phyloP scores from a whole-genome alignment of 2,329 filamentous ascomycete genomes.

The Endothia cerciana region DNA sequence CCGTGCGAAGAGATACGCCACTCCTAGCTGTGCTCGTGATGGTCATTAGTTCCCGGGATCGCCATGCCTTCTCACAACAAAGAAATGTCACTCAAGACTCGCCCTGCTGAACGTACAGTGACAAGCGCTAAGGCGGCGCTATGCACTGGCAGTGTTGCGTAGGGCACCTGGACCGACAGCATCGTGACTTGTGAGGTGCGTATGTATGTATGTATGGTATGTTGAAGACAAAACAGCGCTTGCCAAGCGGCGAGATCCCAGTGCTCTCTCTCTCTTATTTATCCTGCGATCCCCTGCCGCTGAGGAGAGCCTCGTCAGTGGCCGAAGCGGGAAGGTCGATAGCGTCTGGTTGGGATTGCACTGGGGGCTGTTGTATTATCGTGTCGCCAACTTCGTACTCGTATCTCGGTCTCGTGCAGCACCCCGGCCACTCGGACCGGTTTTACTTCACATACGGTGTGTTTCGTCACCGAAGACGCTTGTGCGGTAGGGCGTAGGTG shows the following conservation, averaged over 20 bases:
- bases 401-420: conserved; percentile 2
- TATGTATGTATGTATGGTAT: neutral
- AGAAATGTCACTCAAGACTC: neutral
- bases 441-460: neutral
- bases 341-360: neutral
- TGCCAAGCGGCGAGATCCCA: neutral
- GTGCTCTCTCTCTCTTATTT: neutral
- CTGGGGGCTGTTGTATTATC: neutral
- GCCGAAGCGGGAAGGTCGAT: neutral
- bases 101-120: neutral
- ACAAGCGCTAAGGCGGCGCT: neutral
- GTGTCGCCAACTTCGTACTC: neutral
- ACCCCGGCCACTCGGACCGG: neutral
- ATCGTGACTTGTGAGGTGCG: neutral
- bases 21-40: neutral
- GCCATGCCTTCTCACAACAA: neutral
- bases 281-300: neutral
- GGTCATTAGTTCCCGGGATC: neutral
- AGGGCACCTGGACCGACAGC: conserved; percentile 3
- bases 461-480: neutral
- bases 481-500: neutral
- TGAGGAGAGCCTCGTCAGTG: neutral
- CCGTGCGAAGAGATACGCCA: neutral
- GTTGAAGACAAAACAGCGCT: neutral
- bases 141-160: neutral